These are phyloP conservation scores for Biancaea sappan DNA, from an alignment of 306 rosid genomes.

Conservation along the genomic window DNA sequence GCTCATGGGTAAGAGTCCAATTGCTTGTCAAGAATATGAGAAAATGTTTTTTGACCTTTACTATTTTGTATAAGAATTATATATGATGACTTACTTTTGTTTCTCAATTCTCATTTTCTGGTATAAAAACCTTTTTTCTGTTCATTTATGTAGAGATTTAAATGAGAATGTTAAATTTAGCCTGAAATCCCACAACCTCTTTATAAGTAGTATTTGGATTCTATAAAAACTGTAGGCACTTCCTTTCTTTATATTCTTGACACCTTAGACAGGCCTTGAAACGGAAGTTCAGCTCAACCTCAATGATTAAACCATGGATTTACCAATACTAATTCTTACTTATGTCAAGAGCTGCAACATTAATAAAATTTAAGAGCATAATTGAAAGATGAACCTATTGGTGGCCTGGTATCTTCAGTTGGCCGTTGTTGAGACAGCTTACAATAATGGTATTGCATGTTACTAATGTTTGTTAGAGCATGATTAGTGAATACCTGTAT, in stretches of 20 bases:
- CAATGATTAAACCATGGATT: background rate
- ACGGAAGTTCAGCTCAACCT: background rate
- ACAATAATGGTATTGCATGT: background rate
- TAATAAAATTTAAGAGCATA: background rate
- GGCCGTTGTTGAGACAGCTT: background rate
- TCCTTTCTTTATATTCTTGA: background rate
- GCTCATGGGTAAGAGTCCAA: constrained; percentile 78
- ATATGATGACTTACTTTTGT: background rate
- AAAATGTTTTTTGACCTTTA: constrained; percentile 9
- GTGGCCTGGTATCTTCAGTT: background rate
- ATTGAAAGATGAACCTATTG: background rate
- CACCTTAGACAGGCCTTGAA: background rate
- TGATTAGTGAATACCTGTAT: background rate
- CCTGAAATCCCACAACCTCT: background rate
- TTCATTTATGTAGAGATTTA: background rate
- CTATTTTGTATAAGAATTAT: background rate
- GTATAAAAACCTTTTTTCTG: background rate
- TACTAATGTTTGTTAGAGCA: background rate
- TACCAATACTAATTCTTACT: background rate
- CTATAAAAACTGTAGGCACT: background rate
- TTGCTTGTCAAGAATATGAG: constrained; percentile 9
- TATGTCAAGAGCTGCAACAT: background rate
- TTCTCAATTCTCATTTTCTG: background rate
- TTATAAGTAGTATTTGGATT: background rate
- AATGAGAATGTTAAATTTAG: background rate